These are phyloP conservation scores for Hyphopichia wangnamkhiaoensis DNA, from an alignment of 1,139 yeast genomes.

Conservation along the genomic window DNA sequence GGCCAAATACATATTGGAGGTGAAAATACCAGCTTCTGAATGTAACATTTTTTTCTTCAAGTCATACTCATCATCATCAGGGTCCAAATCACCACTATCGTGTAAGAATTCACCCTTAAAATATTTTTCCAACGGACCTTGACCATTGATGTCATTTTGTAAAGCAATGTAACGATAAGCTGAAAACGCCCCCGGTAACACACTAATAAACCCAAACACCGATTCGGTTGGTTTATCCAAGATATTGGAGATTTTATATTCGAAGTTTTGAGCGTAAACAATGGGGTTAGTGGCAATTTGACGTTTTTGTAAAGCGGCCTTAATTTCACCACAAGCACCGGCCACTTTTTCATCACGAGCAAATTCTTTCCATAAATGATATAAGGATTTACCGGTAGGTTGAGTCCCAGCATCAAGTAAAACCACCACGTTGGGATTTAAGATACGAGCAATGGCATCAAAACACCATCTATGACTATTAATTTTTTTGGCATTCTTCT, in stretches of 20 bases:
- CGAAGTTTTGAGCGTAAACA: slow-evolving; percentile 51
- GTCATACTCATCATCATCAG: slow-evolving; percentile 47
- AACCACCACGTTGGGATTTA: slow-evolving; percentile 45
- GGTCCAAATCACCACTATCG: slow-evolving; percentile 46
- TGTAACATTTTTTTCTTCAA: slow-evolving; percentile 40
- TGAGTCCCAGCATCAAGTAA: slow-evolving; percentile 52
- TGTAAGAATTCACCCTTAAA: slow-evolving; percentile 53
- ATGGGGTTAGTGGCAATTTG: slow-evolving; percentile 48
- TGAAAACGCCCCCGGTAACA: slow-evolving; percentile 50
- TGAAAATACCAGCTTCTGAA: slow-evolving; percentile 51
- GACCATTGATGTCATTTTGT: slow-evolving; percentile 43
- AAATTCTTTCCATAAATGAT: slow-evolving; percentile 51
- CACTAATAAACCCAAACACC: slow-evolving; percentile 48
- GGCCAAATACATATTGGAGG: slow-evolving; percentile 53
- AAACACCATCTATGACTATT: slow-evolving; percentile 55
- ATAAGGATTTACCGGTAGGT: slow-evolving; percentile 46
- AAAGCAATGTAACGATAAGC: slow-evolving; percentile 46
- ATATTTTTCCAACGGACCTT: slow-evolving; percentile 50
- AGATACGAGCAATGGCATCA: slow-evolving; percentile 48
- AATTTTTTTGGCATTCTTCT: slow-evolving; percentile 48
- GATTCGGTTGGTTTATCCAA: slow-evolving; percentile 50
- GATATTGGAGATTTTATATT: slow-evolving; percentile 47
- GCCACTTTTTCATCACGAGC: slow-evolving; percentile 50
- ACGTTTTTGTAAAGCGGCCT: slow-evolving; percentile 41
- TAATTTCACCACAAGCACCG: slow-evolving; percentile 54